Base-by-base conservation (phyloP, 768 basidiomycete species). In the Nevesoporus exiguus region DNA sequence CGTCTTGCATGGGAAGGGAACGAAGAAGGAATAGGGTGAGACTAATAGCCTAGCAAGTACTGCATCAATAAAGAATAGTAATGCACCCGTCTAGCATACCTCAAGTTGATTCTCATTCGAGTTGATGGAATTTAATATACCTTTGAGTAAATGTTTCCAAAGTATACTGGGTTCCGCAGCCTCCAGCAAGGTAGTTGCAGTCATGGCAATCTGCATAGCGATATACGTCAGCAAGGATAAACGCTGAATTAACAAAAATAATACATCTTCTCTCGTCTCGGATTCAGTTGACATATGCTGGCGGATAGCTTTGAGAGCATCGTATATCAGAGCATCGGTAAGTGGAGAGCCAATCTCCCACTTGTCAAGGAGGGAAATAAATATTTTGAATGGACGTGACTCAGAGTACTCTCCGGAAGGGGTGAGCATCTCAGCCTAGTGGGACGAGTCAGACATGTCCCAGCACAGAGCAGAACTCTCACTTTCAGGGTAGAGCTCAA, bases 291-390 rank as follows among this genome's bases (percentile, higher is more conserved):
- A 75, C 42, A 84, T 69, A 17, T 83, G 74, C 17, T 74, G 65
- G 66, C 82, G 82, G 47, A 97, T 75, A 2, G 90, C 84, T 48
- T 78, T 83, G 63, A 98, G 83, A 0, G 90, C 79, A 60, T 96
- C 90, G 61, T 89, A 83, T 11, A 90, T 82, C 48, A 98, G 73
- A 7, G 76, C 77, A 37, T 93, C 87, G 0, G 93, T 93, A 25
- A 99, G 70, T 0, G 80, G 77, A 8, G 80, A 82, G 5, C 96
- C 96, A 42, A 98, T 87, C 68, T 98, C 97, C 90, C 93, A 98
- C 69, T 97, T 97, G 70, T 99, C 97, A 60, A 98, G 75, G 17
- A 98, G 71, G 1, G 93, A 95, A 22, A 98, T 86, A 69, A 97
- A 95, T 31, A 98, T 89, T 71, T 95, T 96, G 80, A 94, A 98